Evolutionary conservation across 2,329 filamentous ascomycete species (phyloP), one percentile per base, ranked within the genome.

Genomic region (Colletotrichum musae): DNA sequence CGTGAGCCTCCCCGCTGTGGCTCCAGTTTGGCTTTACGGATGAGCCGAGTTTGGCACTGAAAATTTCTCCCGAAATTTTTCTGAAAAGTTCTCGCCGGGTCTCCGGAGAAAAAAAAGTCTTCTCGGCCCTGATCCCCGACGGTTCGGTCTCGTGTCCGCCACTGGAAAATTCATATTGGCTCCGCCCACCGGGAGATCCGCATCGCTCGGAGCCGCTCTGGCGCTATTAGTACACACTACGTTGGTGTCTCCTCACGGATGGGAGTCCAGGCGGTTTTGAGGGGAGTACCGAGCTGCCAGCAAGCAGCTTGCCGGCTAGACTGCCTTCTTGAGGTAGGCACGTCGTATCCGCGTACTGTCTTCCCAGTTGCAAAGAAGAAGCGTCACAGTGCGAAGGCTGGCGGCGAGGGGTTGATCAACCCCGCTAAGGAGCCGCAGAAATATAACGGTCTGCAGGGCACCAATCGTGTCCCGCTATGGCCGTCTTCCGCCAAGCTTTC

Each of bases 361-460:
- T 10, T 36, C 7, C 7, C 5, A 36, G 32, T 24, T 24, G 21
- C 21, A 10, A 36, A 54, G 4, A 36, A 41, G n/a, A 15, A n/a
- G 36, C 18, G 45, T 54, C 67, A 70, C 63, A 70, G 67, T 70
- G 67, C 64, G 67, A 68, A 32, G 51, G 21, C 12, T 13, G 21
- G 45, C 45, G 5, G 36, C 51, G 67, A 68, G 63, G 43, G 62
- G 63, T 32, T 53, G 16, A 7, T 41, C 50, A 48, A 70, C 57
- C 63, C 67, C 67, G 58, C 67, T 53, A 68, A 61, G 51, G 56
- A 67, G 63, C 63, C 56, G 67, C 57, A 70, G 50, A 57, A 65
- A 58, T 68, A 58, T 47, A 68, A 70, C 67, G 63, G 67, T 53
- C 67, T 58, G 57, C 67, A 70, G 63, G 66, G 57, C 63, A 62